Conservation (phyloP, 1,139 yeast genomes). For the Hyphopichia burtonii region DNA sequence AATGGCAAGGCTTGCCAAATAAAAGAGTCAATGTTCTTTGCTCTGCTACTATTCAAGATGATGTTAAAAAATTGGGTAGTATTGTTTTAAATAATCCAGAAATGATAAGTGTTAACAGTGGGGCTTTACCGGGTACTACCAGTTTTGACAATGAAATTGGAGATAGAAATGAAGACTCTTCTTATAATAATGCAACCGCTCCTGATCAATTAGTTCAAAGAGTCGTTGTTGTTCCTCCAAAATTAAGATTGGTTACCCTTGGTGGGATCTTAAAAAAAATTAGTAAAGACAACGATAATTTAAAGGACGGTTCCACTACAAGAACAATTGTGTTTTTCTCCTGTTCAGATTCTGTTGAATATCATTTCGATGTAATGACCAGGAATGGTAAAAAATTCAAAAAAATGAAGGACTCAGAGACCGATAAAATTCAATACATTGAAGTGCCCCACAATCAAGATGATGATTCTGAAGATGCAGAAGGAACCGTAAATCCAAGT, state of each 20-base stretch:
- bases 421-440: conserved; percentile 18
- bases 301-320: conserved; percentile 16
- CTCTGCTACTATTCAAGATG: conserved; percentile 89
- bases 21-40: conserved; percentile 78
- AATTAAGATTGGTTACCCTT: conserved; percentile 78
- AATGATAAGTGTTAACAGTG: conserved; percentile 48
- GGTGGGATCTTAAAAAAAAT: conserved; percentile 61
- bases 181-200: conserved; percentile 44
- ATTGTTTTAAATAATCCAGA: conserved; percentile 71
- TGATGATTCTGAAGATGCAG: conserved; percentile 19
- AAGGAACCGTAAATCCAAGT: conserved; percentile 31
- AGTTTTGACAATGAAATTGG: conserved; percentile 39
- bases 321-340: conserved; percentile 85
- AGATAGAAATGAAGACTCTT: conserved; percentile 24
- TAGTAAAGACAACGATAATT: conserved; percentile 23
- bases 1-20: conserved; percentile 60
- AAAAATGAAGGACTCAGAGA: conserved; percentile 27
- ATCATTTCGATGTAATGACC: conserved; percentile 77
- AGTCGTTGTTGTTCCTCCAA: conserved; percentile 83
- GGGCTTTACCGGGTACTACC: conserved; percentile 29
- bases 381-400: conserved; percentile 46
- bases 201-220: conserved; percentile 90
- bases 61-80: conserved; percentile 78
- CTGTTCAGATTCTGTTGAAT: conserved; percentile 93
- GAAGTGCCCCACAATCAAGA: conserved; percentile 17